Base-by-base conservation (phyloP, 371 early-diverging fungal species). In the Mortierella sp. region DNA sequence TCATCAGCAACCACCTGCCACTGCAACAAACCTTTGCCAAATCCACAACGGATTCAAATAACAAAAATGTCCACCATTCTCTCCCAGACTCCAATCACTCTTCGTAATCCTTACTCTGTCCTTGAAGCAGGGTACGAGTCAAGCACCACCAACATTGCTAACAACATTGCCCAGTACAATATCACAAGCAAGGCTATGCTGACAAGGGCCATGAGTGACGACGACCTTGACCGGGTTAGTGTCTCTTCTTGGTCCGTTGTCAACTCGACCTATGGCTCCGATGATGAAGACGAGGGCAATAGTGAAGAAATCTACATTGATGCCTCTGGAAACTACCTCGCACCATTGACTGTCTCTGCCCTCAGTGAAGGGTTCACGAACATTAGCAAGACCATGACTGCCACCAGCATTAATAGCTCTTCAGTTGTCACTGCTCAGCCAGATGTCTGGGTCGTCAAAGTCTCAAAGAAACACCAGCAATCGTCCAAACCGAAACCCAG, bases 181-280 rank as follows among this genome's bases (percentile, higher is more conserved):
- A 60, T 43, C 34, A 53, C 32, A 5, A 62, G 35, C 17, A 40
- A 35, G 1, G 60, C 62, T 49, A 54, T 47, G 13, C 6, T 67
- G 34, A 53, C 43, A 29, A 63, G 64, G 31, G 40, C 64, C 59
- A 28, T 49, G 19, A 70, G 63, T 42, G 68, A 73, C 29, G 68
- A 72, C 34, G 72, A 65, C 26, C 45, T 72, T 8, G 72, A 72
- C 34, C 49, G 51, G 47, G n/a, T 67, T 9, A 73, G 74, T 54
- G 64, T 66, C 49, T 65, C 60, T 15, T 71, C 77, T 29, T 76
- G 77, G 77, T 76, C 77, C 7, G 66, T 76, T 32, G 68, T 76
- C 55, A 64, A 63, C 62, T 75, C 76, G 5, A 26, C 70, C 53
- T 62, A 40, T 7, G 76, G 40, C 26, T 68, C 77, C 1, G 75